phyloP scores from a whole-genome alignment of 345 rosid species.

The Syzygium oleosum region DNA sequence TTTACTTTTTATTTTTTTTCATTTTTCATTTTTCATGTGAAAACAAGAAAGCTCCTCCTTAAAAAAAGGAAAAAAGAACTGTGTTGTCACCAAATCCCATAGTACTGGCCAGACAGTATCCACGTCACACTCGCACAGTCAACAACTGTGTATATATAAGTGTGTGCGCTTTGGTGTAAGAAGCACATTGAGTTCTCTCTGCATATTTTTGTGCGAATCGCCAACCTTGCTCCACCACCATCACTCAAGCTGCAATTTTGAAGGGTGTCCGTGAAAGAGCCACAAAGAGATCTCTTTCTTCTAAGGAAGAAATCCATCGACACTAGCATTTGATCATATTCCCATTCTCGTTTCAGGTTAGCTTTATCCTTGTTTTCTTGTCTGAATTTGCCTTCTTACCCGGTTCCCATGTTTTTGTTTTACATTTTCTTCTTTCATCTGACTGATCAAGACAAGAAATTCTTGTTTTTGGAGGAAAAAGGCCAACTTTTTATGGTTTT shows the following conservation, averaged over 20 bases:
- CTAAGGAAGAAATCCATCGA: background rate
- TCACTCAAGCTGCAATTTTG: background rate
- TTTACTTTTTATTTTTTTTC: background rate
- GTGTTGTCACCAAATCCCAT: background rate
- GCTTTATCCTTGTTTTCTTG: background rate
- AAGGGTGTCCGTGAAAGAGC: background rate
- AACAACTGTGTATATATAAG: background rate
- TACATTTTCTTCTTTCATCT: background rate
- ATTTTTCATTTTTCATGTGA: background rate
- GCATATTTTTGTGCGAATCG: background rate
- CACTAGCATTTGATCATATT: background rate
- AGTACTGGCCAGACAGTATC: background rate
- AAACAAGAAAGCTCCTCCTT: background rate
- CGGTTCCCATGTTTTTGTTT: background rate
- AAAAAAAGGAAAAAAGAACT: background rate
- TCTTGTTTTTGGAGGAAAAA: background rate
- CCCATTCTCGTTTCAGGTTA: background rate
- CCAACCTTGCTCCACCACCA: background rate
- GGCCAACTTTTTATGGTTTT: background rate
- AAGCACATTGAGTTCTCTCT: background rate
- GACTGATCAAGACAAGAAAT: background rate
- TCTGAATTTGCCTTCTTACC: background rate
- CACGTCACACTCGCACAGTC: background rate
- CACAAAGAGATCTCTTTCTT: background rate
- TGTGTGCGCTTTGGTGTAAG: background rate